These are phyloP conservation scores for Steccherinum ochraceum DNA, from an alignment of 768 basidiomycete species.

Conservation along the genomic window DNA sequence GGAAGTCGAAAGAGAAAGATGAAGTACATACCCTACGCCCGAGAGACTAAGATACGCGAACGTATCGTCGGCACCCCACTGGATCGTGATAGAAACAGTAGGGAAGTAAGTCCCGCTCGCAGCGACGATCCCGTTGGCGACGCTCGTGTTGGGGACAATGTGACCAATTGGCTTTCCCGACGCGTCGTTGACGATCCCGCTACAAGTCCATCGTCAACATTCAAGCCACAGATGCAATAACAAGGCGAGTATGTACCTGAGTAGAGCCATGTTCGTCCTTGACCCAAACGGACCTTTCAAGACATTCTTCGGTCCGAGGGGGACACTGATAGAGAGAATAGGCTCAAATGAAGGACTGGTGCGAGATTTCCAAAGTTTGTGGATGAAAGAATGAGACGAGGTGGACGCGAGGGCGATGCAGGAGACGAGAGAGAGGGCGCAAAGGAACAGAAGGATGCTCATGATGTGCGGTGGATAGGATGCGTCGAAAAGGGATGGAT, in stretches of 20 bases:
- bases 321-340: not conserved
- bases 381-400: not conserved
- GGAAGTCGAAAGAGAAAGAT: too few relatives aligned
- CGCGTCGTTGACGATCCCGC: not conserved
- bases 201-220: not conserved
- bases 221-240: not conserved
- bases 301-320: not conserved
- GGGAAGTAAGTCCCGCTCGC: not conserved
- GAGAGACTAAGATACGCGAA: not conserved
- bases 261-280: not conserved
- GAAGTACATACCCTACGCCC: not conserved
- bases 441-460: not conserved
- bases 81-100: not conserved
- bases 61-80: not conserved
- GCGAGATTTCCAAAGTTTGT: not conserved
- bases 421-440: not conserved
- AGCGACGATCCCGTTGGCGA: not conserved
- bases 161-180: not conserved
- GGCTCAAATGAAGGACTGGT: not conserved
- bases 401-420: not conserved
- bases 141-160: not conserved
- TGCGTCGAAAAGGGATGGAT: too few relatives aligned
- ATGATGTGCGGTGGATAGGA: too few relatives aligned
- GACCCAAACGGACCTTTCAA: not conserved
- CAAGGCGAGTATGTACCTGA: not conserved